These are phyloP conservation scores for Talaromyces ruber DNA, from an alignment of 495 filamentous ascomycete species.

Conservation along the genomic window DNA sequence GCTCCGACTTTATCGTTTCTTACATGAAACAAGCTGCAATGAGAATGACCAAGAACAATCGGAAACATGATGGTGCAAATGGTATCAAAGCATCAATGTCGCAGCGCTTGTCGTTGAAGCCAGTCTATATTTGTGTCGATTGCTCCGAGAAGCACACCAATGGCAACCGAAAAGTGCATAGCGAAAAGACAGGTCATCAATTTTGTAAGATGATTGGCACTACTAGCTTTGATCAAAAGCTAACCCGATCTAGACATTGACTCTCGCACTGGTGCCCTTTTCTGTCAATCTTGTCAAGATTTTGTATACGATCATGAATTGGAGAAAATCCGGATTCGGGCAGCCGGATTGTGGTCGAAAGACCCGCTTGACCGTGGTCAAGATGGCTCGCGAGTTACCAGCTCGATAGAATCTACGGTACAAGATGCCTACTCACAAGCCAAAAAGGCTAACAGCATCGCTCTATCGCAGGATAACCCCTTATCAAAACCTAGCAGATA, in stretches of 20 bases:
- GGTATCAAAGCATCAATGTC: neutral
- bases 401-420: conserved; percentile 2
- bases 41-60: conserved; percentile 12
- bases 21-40: conserved; percentile 27
- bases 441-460: neutral
- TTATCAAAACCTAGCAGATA: conserved; percentile 2
- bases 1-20: conserved; percentile 28
- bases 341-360: neutral
- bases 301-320: conserved; percentile 81
- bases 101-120: conserved; percentile 16
- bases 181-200: conserved; percentile 31
- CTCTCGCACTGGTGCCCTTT: conserved; percentile 65
- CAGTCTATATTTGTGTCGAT: conserved; percentile 32
- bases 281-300: conserved; percentile 77
- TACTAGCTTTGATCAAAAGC: no score
- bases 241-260: conserved; percentile 57
- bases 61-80: neutral
- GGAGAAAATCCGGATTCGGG: conserved; percentile 48
- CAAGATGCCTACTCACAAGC: conserved; percentile 3
- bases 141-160: conserved; percentile 28
- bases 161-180: conserved; percentile 27
- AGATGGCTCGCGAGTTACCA: neutral
- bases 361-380: neutral
- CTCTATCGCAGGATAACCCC: neutral
- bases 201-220: conserved; percentile 25